Percentiles rank a stretch among this genome's conserved stretches.
Evolutionary conservation across 1,139 yeast species (phyloP).

Genomic region (Debaryomyces coudertii): DNA sequence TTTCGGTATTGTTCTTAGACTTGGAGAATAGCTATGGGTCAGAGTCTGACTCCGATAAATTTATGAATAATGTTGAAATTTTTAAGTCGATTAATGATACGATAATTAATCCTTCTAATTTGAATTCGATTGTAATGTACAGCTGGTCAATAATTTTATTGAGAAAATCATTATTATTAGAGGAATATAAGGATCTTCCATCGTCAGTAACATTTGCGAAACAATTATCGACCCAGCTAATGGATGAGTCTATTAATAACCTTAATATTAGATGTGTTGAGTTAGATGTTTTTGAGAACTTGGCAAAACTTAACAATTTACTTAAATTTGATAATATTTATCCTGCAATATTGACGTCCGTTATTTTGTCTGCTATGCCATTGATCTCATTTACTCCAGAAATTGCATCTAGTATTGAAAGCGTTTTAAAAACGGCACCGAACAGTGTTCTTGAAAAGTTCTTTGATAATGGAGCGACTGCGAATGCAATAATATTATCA

Average conservation of each 20-base stretch:
- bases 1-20: conserved; percentile 57
- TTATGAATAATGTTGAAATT: conserved; percentile 44
- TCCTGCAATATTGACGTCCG: conserved; percentile 60
- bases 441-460: conserved; percentile 58
- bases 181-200: conserved; percentile 30
- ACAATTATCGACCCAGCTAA: conserved; percentile 18
- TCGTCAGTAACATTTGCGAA: conserved; percentile 14
- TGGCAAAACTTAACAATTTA: conserved; percentile 44
- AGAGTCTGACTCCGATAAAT: conserved; percentile 30
- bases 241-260: conserved; percentile 25
- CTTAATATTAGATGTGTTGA: conserved; percentile 51
- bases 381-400: conserved; percentile 61
- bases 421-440: conserved; percentile 58
- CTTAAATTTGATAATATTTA: conserved; percentile 57
- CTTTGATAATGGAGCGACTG: conserved; percentile 57
- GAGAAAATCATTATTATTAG: conserved; percentile 53
- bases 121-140: conserved; percentile 57
- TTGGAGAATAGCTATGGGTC: conserved; percentile 49
- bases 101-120: conserved; percentile 29
- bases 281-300: conserved; percentile 50
- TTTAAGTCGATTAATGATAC: conserved; percentile 45
- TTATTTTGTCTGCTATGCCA: conserved; percentile 63
- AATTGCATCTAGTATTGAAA: conserved; percentile 53
- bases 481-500: conserved; percentile 58
- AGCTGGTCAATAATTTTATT: conserved; percentile 74